Base-by-base conservation (phyloP, 1,284 basidiomycete species). In the Leccinum fuscescens region DNA sequence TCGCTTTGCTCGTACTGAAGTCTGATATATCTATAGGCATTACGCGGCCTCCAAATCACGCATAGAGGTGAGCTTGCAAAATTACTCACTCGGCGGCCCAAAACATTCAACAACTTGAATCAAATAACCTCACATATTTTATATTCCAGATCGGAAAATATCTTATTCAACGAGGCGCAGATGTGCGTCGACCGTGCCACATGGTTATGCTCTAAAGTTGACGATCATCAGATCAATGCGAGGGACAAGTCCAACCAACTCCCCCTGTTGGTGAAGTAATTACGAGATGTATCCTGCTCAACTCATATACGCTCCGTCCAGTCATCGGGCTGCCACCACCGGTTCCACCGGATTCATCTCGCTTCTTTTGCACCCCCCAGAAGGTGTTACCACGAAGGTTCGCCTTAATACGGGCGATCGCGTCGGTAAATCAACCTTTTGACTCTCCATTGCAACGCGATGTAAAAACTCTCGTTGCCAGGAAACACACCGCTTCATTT, bases 401-500 rank as follows among this genome's bases (percentile, higher is more conserved):
- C 84, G 94, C 50, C 76, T 97, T 56, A 97, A 97, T 73, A 90
- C 90, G 11, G 85, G 83, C 54, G 93, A 96, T 80, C 84, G 93
- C 62, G 82, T 93, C 48, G 92, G 93, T 92, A 72, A 71, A 79
- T 75, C 15, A 48, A 57, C 55, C 17, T 42, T 60, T 57, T 27
- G n/a, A 22, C 24, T 14, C 20, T 33, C 15, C 53, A 35, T 20
- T 20, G 48, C 42, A n/a, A 46, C 42, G 51, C 54, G 2, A 17
- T 22, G 17, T 61, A 15, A 62, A 42, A 7, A 4, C 14, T 56
- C 17, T 3, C 42, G 39, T 60, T 56, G n/a, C 33, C 29, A 91
- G 94, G 94, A 52, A 96, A 97, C 72, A 96, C 95, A 1, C 93
- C 95, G 1, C 79, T 98, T n/a, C 95, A 98, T 79, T 85, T 98